These are phyloP conservation scores for Diphasiastrum complanatum DNA, from an alignment of 83 land plant species.

Conservation along the genomic window DNA sequence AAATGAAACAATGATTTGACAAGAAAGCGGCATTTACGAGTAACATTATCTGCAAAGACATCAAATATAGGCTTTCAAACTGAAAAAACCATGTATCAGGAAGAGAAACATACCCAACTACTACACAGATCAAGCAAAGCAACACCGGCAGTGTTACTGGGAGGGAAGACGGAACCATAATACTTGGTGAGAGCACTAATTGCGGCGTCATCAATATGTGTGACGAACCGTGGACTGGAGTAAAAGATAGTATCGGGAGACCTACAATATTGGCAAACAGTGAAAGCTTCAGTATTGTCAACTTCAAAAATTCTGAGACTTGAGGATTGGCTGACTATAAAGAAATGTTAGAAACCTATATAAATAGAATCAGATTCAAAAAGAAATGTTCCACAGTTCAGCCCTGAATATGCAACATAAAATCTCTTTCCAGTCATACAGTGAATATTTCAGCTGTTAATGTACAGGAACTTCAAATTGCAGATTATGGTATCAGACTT, in stretches of 20 bases:
- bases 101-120: constrained; percentile 66
- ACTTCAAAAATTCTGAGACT: neutral
- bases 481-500: too few relatives aligned
- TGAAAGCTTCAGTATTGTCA: neutral
- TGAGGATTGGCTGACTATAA: neutral
- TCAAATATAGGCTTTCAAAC: neutral
- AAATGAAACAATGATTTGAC: constrained; percentile 10
- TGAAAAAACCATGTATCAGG: neutral
- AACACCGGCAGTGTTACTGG: constrained; percentile 78
- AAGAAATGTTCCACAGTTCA: too few relatives aligned
- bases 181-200: constrained; percentile 83
- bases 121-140: constrained; percentile 87
- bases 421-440: too few relatives aligned
- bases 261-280: constrained; percentile 42
- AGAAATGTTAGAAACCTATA: constrained; percentile 1
- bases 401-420: too few relatives aligned
- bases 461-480: too few relatives aligned
- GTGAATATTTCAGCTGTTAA: too few relatives aligned
- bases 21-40: neutral
- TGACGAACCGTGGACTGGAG: constrained; percentile 80
- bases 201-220: constrained; percentile 94
- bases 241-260: constrained; percentile 74
- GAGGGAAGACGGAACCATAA: constrained; percentile 77
- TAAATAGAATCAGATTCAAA: too few relatives aligned
- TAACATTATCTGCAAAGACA: neutral